Conservation (phyloP, 2,329 filamentous ascomycete genomes). For the Arthrocladium fulminans region DNA sequence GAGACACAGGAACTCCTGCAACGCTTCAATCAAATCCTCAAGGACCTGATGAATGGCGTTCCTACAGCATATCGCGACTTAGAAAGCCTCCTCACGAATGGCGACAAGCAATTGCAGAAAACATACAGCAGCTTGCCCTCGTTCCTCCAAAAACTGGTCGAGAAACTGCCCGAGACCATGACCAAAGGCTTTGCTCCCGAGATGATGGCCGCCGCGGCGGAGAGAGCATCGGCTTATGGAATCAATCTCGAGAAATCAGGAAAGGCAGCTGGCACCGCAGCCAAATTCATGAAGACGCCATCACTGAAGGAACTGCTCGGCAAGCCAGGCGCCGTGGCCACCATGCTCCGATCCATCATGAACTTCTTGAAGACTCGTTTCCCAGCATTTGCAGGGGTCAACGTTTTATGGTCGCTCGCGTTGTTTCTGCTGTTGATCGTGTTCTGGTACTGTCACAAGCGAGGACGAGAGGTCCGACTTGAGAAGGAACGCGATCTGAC, state of each 20-base stretch:
- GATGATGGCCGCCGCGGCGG: conserved; percentile 67
- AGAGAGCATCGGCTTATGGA: conserved; percentile 54
- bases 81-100: conserved; percentile 55
- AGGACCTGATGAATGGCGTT: conserved; percentile 83
- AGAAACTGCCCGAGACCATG: conserved; percentile 72
- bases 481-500: conserved; percentile 49
- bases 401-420: conserved; percentile 80
- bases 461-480: conserved; percentile 75
- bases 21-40: conserved; percentile 81
- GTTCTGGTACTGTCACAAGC: conserved; percentile 97
- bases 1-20: conserved; percentile 74
- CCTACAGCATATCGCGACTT: conserved; percentile 91
- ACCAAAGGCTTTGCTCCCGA: conserved; percentile 70
- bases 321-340: conserved; percentile 76
- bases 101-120: conserved; percentile 55
- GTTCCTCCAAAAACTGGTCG: conserved; percentile 77
- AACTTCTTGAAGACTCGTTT: conserved; percentile 79
- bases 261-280: conserved; percentile 48
- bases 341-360: conserved; percentile 81
- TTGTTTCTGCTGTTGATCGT: conserved; percentile 87
- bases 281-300: conserved; percentile 60
- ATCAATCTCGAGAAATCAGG: conserved; percentile 46
- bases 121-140: conserved; percentile 61
- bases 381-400: conserved; percentile 84
- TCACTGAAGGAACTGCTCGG: conserved; percentile 71